Percentiles rank a stretch among this genome's conserved stretches.
These are phyloP conservation scores for Candida sp. DNA, from an alignment of 1,139 yeast species.

Conservation along the genomic window DNA sequence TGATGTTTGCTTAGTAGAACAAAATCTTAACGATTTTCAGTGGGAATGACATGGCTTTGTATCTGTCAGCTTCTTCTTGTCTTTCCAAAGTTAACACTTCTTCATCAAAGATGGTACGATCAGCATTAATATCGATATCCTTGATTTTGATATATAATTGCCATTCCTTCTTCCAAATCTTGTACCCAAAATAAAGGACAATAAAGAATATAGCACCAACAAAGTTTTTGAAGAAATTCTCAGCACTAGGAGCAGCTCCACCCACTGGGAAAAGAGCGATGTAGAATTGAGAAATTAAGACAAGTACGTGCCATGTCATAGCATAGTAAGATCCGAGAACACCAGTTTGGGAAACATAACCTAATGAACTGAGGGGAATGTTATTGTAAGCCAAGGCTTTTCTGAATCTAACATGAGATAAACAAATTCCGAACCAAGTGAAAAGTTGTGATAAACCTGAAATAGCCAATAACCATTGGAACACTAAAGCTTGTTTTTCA, in stretches of 20 bases:
- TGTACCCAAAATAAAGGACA: constrained; percentile 32
- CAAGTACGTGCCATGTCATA: constrained; percentile 28
- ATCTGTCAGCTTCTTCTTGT: constrained; percentile 29
- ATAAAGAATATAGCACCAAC: constrained; percentile 34
- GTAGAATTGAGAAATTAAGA: constrained; percentile 43
- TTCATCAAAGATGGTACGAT: constrained; percentile 35
- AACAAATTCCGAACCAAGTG: constrained; percentile 41
- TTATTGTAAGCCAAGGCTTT: constrained; percentile 34
- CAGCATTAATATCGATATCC: constrained; percentile 33
- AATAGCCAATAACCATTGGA: constrained; percentile 42
- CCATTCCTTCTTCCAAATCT: constrained; percentile 32
- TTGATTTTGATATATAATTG: constrained; percentile 22
- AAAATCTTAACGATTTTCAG: constrained; percentile 19
- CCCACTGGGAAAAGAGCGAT: constrained; percentile 37
- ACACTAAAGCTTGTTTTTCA: constrained; percentile 37
- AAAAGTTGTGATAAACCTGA: constrained; percentile 42
- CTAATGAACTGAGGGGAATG: constrained; percentile 31
- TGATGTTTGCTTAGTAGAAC: constrained; percentile 11
- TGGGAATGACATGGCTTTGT: constrained; percentile 19
- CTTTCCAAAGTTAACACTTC: constrained; percentile 35
- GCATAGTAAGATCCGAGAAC: constrained; percentile 37
- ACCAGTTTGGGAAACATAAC: constrained; percentile 39
- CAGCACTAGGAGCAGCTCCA: constrained; percentile 24
- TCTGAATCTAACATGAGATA: constrained; percentile 42
- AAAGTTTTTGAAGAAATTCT: constrained; percentile 33